Evolutionary conservation across 192 early-diverging fungal species (phyloP), one percentile per base, ranked within the genome.

Genomic region (Rhizoclosmatium sp.): DNA sequence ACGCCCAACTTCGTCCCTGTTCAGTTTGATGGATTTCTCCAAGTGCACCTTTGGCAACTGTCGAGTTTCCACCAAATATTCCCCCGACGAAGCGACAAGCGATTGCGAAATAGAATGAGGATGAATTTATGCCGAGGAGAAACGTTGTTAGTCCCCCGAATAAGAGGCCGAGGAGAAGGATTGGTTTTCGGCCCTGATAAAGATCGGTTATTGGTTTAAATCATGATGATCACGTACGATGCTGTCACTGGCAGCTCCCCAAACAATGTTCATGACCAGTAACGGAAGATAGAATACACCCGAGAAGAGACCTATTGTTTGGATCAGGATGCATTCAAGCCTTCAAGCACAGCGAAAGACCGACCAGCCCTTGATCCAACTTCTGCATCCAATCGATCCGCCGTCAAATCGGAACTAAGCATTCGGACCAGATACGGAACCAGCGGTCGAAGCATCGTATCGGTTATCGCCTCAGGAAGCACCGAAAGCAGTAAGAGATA

Each of bases 221-320:
- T 14, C 4, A 16, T 12, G 16, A 12, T 12, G 5, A 16, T n/a
- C 16, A n/a, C 65, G 21, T 14, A 61, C 59, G 3, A 71, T 21
- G 5, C 51, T 65, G 80, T 89, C 88, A 10, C 76, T 80, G 14
- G 79, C 45, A 12, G 60, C 44, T 4, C 88, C 88, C 88, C 88
- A 89, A 2, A 85, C 61, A 16, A 88, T 54, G 67, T 88, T 89
- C 64, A 76, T 89, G 59, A 88, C 9, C 21, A 89, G 69, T 56
- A 88, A 71, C n/a, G 88, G 88, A 31, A 81, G 48, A 78, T 87
- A 86, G 66, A 86, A 89, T 39, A 82, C 80, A 19, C 75, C 78
- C 4, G 83, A 61, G 56, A 89, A 71, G 39, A 88, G 68, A 4
- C 88, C 88, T 51, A 59, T 56, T 1, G 42, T 12, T 54, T 9